Base-by-base conservation (phyloP, 345 rosid species). In the Kernera saxatilis region DNA sequence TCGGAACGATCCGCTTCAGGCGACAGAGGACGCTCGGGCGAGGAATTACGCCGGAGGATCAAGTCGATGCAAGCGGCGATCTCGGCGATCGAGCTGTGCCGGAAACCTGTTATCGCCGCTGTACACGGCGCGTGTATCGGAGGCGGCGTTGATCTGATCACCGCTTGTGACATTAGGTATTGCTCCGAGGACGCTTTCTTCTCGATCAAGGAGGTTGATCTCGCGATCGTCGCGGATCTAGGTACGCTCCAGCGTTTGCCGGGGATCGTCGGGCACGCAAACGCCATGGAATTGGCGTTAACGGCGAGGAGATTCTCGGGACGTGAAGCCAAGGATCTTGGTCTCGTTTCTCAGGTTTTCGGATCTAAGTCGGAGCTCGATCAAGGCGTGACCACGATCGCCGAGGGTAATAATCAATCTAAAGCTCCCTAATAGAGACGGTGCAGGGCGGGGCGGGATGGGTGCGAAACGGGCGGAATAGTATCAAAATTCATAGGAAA, bases 221-320 rank as follows among this genome's bases (percentile, higher is more conserved):
- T 89, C 67, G 97, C 83, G 8, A 79, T 93, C 43, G 84, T 87
- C 12, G 96, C 94, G 5, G 98, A 91, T 79, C 82, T 91, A 4
- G 97, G 98, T n/a, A 84, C 96, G 21, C 80, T 93, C 0, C 96
- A 93, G 86, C 70, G 98, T 58, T 45, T 93, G 18, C 97, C 97
- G 10, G 57, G 65, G 14, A 91, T 91, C 4, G 88, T 93, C 11
- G 97, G 94, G 36, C 74, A 64, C 19, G 96, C 92, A 0, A 80
- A 79, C 17, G 87, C 97, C 4, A 75, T 89, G 85, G 97, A 88
- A 11, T 58, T 90, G 74, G 84, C 96, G 8, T 79, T 90, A 69
- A 86, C 92, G 49, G 92, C 84, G 22, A 82, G 96, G 56, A 75
- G 82, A 62, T 78, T 93, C 60, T 79, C 91, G 25, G 82, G 87